Conservation (phyloP, 805 yeast species). For the Candida piceae region DNA sequence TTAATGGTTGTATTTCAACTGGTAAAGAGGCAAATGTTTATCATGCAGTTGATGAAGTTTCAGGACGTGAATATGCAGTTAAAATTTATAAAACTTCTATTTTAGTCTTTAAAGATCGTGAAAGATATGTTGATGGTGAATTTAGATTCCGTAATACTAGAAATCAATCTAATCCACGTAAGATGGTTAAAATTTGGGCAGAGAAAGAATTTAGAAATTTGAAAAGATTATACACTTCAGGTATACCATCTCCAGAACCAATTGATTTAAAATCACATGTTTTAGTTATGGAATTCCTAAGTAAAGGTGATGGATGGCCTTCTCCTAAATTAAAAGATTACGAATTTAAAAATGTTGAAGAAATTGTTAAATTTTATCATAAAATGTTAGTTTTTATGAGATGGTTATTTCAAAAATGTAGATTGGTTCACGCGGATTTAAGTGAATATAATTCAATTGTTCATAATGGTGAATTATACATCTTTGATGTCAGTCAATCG, state of each 20-base stretch:
- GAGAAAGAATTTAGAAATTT: slow-evolving; percentile 94
- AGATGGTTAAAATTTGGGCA: slow-evolving; percentile 98
- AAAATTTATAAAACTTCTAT: slow-evolving; percentile 96
- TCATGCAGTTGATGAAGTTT: slow-evolving; percentile 53
- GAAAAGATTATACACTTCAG: slow-evolving; percentile 70
- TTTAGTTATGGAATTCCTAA: slow-evolving; percentile 86
- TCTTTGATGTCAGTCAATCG: slow-evolving; percentile 94
- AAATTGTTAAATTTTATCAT: slow-evolving; percentile 62
- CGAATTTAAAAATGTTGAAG: slow-evolving; percentile 61
- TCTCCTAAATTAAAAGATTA: slow-evolving; percentile 89
- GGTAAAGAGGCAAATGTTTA: slow-evolving; percentile 99
- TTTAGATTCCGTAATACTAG: slow-evolving; percentile 84
- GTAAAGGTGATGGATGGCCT: slow-evolving; percentile 78
- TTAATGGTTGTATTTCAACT: slow-evolving; percentile 91
- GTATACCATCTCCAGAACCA: slow-evolving; percentile 94
- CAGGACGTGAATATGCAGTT: slow-evolving; percentile 68
- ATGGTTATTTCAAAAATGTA: slow-evolving; percentile 79
- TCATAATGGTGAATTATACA: slow-evolving; percentile 70
- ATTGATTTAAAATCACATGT: slow-evolving; percentile 85
- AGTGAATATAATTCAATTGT: slow-evolving; percentile 92
- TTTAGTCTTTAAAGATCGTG: slow-evolving; percentile 94
- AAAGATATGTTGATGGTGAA: slow-evolving; percentile 94
- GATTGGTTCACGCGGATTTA: slow-evolving; percentile 92
- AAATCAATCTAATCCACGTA: slow-evolving; percentile 85
- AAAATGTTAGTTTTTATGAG: slow-evolving; percentile 83